Evolutionary conservation across 1,139 yeast species (phyloP), one percentile per base, ranked within the genome.

Genomic region (Eremothecium cymbalariae): DNA sequence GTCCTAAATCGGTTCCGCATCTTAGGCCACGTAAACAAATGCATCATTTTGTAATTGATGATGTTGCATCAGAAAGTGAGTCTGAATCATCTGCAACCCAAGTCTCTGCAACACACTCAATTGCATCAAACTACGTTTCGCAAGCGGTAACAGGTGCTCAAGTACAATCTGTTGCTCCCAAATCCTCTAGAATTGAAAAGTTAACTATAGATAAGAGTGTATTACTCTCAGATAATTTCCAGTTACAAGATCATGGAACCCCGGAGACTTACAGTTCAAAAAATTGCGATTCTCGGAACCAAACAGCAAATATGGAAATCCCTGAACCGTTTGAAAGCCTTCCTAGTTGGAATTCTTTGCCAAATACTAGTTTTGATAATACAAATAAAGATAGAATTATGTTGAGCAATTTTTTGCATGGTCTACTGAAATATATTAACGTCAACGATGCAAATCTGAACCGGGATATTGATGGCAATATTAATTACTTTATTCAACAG

Each of bases 391-490:
- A 47, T 22, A 40, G 42, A 8, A 32, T 15, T 8, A 30, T 46
- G 8, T 41, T 49, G 3, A 46, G 41, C 19, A 36, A 39, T 4
- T 52, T 51, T 33, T 47, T 54, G 13, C 51, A 48, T 32, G 45
- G 45, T 21, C 40, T 55, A 13, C 39, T 53, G 11, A 38, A 31
- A 8, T 54, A 55, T 35, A 53, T 55, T 7, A 50, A 53, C 27
- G 23, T 36, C 5, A 41, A 50, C 31, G 49, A 48, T 29, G 50
- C 55, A 2, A 40, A 49, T 4, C 55, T 74, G 9, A 60, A 63
- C 34, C 71, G 76, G 42, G 93, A 80, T 49, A 53, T 63, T 21
- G 82, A 77, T 41, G 85, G 88, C 1, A 70, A 70, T 26, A 56
- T 80, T 16, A 72, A 82, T 0, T 65, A 66, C 35, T 80, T 80